phyloP scores from a whole-genome alignment of 345 rosid species.

The Linum usitatissimum region DNA sequence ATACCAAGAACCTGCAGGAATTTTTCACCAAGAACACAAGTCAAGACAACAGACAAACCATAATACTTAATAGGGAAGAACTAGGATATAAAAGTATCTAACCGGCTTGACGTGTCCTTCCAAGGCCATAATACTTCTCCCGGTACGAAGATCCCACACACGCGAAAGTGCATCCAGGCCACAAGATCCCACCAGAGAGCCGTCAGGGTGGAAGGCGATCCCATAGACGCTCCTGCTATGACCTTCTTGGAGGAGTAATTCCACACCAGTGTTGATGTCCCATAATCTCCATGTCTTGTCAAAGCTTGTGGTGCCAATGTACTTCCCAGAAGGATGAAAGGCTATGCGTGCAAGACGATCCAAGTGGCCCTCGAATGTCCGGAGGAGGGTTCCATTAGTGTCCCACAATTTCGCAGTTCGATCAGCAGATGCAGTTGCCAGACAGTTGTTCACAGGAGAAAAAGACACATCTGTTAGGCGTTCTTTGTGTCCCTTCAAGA shows the following conservation, averaged over 20 bases:
- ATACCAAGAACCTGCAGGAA: conserved; percentile 62
- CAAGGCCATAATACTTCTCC: conserved; percentile 74
- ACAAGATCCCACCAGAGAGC: conserved; percentile 82
- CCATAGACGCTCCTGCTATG: conserved; percentile 91
- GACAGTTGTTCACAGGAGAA: conserved; percentile 52
- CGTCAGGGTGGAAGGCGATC: conserved; percentile 85
- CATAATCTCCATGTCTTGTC: conserved; percentile 98
- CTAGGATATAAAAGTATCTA: conserved; percentile 9
- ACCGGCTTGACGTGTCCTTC: conserved; percentile 97
- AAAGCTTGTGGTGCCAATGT: conserved; percentile 84
- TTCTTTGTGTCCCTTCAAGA: conserved; percentile 80
- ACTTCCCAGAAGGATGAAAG: conserved; percentile 93
- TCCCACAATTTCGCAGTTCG: conserved; percentile 89
- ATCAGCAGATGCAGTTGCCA: conserved; percentile 98
- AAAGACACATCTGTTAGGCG: conserved; percentile 88
- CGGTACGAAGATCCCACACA: conserved; percentile 98
- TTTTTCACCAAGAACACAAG: conserved; percentile 6
- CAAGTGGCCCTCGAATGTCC: conserved; percentile 75
- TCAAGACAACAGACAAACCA: background rate
- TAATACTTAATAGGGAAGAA: conserved; percentile 7
- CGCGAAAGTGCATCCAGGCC: conserved; percentile 85
- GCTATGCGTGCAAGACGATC: conserved; percentile 88
- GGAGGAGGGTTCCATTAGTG: conserved; percentile 65
- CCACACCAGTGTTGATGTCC: conserved; percentile 73
- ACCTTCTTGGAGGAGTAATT: conserved; percentile 94